Conservation (phyloP, 305 asterid genomes). For the Nicotiana rustica region DNA sequence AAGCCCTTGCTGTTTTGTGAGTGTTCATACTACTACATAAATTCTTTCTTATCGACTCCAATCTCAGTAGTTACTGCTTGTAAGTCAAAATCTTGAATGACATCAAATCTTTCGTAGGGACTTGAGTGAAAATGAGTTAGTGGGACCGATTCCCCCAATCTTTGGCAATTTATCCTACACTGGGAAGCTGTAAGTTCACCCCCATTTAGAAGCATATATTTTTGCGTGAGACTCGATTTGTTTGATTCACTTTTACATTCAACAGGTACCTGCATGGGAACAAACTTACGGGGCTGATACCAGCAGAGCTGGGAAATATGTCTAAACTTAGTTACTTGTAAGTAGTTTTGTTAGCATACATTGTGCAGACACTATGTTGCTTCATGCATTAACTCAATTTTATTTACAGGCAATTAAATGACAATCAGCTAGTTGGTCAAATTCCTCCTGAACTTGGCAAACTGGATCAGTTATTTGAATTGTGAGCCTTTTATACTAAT, state of each 20-base stretch:
- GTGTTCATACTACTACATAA: slow-evolving; percentile 34
- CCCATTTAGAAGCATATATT: background rate
- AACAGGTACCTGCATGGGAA: slow-evolving; percentile 94
- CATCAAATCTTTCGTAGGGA: slow-evolving; percentile 61
- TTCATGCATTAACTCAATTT: slow-evolving; percentile 34
- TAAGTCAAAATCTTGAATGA: background rate
- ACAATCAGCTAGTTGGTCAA: slow-evolving; percentile 73
- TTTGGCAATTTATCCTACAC: slow-evolving; percentile 96
- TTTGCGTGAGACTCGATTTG: background rate
- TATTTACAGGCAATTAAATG: slow-evolving; percentile 84
- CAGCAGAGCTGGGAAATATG: slow-evolving; percentile 96
- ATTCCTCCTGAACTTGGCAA: slow-evolving; percentile 94
- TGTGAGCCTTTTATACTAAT: slow-evolving; percentile 58
- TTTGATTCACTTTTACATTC: background rate
- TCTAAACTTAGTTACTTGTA: slow-evolving; percentile 91
- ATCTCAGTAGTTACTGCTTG: background rate
- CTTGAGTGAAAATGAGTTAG: slow-evolving; percentile 89
- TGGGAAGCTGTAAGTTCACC: slow-evolving; percentile 83
- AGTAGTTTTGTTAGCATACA: slow-evolving; percentile 34
- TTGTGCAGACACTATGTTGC: background rate
- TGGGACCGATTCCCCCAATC: slow-evolving; percentile 87
- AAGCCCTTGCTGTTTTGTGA: slow-evolving; percentile 99
- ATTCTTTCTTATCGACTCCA: background rate
- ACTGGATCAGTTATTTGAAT: slow-evolving; percentile 89
- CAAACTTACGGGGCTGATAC: slow-evolving; percentile 86